phyloP scores from a whole-genome alignment of 2,329 filamentous ascomycete genomes.

The Pseudogymnoascus sp. region DNA sequence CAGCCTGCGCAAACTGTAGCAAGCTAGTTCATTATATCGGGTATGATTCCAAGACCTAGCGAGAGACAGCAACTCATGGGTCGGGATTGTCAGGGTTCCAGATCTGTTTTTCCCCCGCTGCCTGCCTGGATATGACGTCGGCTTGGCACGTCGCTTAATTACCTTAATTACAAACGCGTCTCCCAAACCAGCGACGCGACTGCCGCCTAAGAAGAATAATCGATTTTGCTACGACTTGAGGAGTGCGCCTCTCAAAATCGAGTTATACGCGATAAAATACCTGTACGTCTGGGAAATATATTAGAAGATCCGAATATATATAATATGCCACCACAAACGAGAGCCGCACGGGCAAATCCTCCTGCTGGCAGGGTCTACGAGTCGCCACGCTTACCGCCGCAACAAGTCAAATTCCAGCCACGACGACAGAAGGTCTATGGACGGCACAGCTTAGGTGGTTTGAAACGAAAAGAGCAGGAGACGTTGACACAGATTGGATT shows the following conservation, averaged over 20 bases:
- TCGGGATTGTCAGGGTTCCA: not conserved
- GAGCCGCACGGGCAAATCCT: not conserved
- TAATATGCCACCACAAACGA: conserved; percentile 1
- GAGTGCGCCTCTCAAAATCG: not conserved
- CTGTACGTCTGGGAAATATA: not conserved
- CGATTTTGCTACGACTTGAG: not conserved
- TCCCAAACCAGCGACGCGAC: conserved; percentile 8
- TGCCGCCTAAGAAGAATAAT: not conserved
- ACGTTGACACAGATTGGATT: conserved; percentile 8
- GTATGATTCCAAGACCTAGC: not conserved
- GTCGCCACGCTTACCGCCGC: not conserved
- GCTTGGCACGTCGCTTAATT: not conserved
- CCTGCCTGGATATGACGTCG: conserved; percentile 3
- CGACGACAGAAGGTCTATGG: not conserved
- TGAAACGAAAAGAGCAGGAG: not conserved
- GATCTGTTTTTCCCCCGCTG: not conserved
- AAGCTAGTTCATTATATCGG: not conserved
- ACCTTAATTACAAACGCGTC: conserved; percentile 1
- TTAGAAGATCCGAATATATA: not conserved
- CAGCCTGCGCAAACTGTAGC: not conserved
- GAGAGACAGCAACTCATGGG: not conserved
- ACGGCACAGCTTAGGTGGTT: not conserved
- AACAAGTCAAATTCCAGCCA: conserved; percentile 6
- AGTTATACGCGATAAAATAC: not conserved
- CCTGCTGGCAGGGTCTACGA: not conserved